phyloP scores from a whole-genome alignment of 306 rosid genomes.

The Ceratonia siliqua region DNA sequence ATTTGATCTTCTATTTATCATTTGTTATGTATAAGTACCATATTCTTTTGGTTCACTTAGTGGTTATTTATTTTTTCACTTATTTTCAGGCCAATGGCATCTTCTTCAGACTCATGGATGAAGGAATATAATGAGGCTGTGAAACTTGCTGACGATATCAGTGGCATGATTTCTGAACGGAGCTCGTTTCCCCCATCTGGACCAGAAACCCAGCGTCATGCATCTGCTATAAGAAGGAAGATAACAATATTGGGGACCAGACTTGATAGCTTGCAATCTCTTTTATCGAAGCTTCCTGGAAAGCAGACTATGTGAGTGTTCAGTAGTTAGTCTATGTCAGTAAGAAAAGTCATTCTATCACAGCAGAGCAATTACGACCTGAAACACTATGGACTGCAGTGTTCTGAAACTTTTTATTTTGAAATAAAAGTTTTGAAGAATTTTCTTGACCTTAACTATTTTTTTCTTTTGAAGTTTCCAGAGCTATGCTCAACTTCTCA shows the following conservation, averaged over 20 bases:
- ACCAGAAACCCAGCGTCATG: slow-evolving; percentile 90
- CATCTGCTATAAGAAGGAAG: slow-evolving; percentile 92
- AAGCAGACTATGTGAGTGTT: slow-evolving; percentile 81
- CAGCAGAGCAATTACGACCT: neutral
- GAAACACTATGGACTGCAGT: neutral
- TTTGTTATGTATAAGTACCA: slow-evolving; percentile 5
- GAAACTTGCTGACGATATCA: slow-evolving; percentile 88
- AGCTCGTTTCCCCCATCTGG: slow-evolving; percentile 72
- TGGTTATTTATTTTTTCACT: neutral
- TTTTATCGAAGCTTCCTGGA: slow-evolving; percentile 75
- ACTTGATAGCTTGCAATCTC: slow-evolving; percentile 90
- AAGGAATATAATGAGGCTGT: slow-evolving; percentile 91
- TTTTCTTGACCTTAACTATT: neutral
- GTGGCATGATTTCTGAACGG: slow-evolving; percentile 84
- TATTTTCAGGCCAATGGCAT: slow-evolving; percentile 68
- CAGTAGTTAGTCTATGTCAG: neutral
- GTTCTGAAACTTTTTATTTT: neutral
- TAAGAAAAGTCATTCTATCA: neutral
- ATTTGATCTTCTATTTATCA: neutral
- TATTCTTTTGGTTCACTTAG: neutral
- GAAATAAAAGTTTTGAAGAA: neutral
- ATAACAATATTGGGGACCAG: slow-evolving; percentile 93
- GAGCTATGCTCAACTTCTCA: neutral
- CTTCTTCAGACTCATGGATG: slow-evolving; percentile 90
- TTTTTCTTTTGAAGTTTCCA: neutral